phyloP scores from a whole-genome alignment of 2,329 filamentous ascomycete species.

The Colletotrichum sp. region DNA sequence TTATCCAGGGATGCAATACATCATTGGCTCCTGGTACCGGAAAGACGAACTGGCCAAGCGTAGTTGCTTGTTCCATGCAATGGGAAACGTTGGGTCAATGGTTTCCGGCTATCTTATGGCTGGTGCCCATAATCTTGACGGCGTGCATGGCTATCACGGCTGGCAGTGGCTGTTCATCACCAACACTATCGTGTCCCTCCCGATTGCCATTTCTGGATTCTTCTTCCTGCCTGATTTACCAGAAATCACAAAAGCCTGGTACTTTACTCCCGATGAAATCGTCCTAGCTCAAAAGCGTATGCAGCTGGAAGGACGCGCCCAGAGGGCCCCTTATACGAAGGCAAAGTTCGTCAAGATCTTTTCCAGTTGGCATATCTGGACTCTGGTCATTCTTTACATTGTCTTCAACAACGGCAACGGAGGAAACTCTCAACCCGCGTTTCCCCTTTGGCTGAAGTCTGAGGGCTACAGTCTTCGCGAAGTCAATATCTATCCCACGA shows the following conservation, averaged over 20 bases:
- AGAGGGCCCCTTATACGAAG: conserved; percentile 41
- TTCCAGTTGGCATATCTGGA: conserved; percentile 48
- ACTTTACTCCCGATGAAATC: conserved; percentile 26
- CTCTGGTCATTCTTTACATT: conserved; percentile 39
- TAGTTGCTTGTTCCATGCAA: conserved; percentile 51
- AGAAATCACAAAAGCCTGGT: conserved; percentile 39
- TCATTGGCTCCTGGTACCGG: conserved; percentile 51
- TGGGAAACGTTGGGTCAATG: conserved; percentile 58
- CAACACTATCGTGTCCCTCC: conserved; percentile 58
- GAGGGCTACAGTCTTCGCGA: conserved; percentile 53
- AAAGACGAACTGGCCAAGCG: conserved; percentile 55
- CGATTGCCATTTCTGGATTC: conserved; percentile 56
- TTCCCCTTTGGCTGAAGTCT: conserved; percentile 45
- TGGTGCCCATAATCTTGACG: conserved; percentile 57
- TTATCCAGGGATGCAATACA: conserved; percentile 45
- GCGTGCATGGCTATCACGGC: conserved; percentile 50
- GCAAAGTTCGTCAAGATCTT: conserved; percentile 66
- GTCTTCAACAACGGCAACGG: conserved; percentile 55
- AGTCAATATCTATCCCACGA: conserved; percentile 47
- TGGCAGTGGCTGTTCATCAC: conserved; percentile 66
- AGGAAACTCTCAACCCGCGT: conserved; percentile 35
- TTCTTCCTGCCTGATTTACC: conserved; percentile 55
- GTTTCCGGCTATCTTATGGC: conserved; percentile 63
- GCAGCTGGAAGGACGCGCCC: conserved; percentile 47
- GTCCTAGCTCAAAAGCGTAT: conserved; percentile 28